phyloP scores from a whole-genome alignment of 805 yeast genomes.

The Starmerella floris region DNA sequence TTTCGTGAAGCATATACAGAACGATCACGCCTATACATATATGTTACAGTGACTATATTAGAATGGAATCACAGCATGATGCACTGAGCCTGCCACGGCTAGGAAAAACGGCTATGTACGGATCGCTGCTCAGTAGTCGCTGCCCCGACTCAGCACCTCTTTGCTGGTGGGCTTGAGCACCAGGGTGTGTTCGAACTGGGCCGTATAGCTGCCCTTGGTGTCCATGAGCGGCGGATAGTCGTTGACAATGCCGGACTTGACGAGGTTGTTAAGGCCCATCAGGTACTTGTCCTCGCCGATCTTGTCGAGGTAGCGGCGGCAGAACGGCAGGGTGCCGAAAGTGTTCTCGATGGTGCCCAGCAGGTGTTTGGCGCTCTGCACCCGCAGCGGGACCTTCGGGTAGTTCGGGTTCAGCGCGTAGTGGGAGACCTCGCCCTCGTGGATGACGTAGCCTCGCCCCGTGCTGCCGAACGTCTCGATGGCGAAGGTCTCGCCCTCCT shows the following conservation, averaged over 20 bases:
- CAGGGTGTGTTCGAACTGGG: constrained; percentile 92
- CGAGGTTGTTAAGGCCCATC: constrained; percentile 72
- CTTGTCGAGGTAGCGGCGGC: constrained; percentile 86
- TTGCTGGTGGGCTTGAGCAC: constrained; percentile 79
- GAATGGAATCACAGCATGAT: too few relatives aligned
- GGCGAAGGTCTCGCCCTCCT: constrained; percentile 96
- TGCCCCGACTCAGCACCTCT: constrained; percentile 92
- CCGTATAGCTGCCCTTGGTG: constrained; percentile 73
- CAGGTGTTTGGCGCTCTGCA: constrained; percentile 57
- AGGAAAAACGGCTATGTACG: too few relatives aligned
- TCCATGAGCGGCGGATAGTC: constrained; percentile 92
- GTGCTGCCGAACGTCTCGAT: constrained; percentile 97
- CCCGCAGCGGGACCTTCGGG: constrained; percentile 37
- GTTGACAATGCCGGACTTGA: constrained; percentile 72
- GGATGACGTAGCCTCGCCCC: constrained; percentile 78
- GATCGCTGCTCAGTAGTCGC: constrained; percentile 73
- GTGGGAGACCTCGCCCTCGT: constrained; percentile 89
- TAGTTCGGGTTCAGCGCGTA: constrained; percentile 54
- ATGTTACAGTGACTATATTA: too few relatives aligned
- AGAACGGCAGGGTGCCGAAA: constrained; percentile 93
- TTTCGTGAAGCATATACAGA: too few relatives aligned
- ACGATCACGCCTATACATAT: too few relatives aligned
- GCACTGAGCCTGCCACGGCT: too few relatives aligned
- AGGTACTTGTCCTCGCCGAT: constrained; percentile 85
- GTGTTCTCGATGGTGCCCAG: constrained; percentile 57